Base-by-base conservation (phyloP, 78 protist species). In the Emiliania huxleyi region DNA sequence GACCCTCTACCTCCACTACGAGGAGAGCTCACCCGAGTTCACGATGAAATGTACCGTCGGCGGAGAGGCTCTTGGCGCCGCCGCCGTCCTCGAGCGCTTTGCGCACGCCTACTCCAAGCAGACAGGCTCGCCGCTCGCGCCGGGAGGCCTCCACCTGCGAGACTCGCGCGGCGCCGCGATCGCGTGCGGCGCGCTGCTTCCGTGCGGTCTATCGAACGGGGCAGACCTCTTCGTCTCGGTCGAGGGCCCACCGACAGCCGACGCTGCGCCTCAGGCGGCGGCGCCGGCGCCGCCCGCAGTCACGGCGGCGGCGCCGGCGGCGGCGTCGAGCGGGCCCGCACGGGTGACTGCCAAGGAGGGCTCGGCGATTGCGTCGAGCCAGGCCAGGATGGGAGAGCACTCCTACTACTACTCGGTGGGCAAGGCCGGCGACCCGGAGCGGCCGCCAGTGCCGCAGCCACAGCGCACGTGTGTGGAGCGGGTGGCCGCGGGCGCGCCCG, bases 321-420 rank as follows among this genome's bases (percentile, higher is more conserved):
- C 56, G 25, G 48, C n/a, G 38, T 26, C 75, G n/a, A 3, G 37
- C 23, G n/a, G 33, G 12, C 33, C n/a, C 33, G 33, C 75, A 26
- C 75, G 38, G 12, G 46, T 77, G 29, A 22, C 6, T 6, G 85
- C 85, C 48, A 40, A 37, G 85, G 56, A 42, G 56, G 56, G 38
- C 56, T 44, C 89, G n/a, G 89, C 56, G 38, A 25, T 81, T 6
- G 48, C 49, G n/a, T 52, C 89, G 40, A 21, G n/a, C 38, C 89
- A 81, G 55, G 89, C 89, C 40, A 81, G 29, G 37, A 25, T 29
- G 56, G 89, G 89, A 22, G 89, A 81, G 55, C 35, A 44, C 55
- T 81, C 89, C 38, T 81, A 81, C 89, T 81, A 81, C 56, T 81
- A 81, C 56, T 44, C 56, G 35, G 89, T 81, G 40, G 52, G 52